phyloP scores from a whole-genome alignment of 2,329 filamentous ascomycete genomes.

The Blastomyces gilchristii region DNA sequence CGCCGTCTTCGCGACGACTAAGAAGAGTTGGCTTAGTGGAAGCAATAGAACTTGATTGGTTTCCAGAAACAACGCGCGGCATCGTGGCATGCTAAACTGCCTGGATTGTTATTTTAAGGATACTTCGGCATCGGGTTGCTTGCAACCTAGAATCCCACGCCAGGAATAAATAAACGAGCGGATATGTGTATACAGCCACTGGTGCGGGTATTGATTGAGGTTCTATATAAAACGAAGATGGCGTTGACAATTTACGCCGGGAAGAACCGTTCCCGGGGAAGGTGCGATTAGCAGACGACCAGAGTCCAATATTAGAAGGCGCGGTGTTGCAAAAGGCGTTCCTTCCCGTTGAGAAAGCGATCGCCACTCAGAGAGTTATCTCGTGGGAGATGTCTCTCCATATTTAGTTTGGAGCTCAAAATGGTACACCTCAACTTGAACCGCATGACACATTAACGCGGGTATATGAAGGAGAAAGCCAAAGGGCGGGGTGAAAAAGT shows the following conservation, averaged over 20 bases:
- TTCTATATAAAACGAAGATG: background rate
- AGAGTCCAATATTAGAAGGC: background rate
- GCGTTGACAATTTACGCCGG: background rate
- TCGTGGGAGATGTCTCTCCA: background rate
- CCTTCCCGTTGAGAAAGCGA: background rate
- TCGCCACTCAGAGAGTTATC: background rate
- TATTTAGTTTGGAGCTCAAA: background rate
- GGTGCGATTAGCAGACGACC: background rate
- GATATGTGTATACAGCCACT: background rate
- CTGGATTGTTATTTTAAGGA: background rate
- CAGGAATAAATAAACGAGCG: background rate
- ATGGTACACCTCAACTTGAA: background rate
- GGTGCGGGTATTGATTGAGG: background rate
- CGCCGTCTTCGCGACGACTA: slow-evolving; percentile 2
- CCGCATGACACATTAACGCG: background rate
- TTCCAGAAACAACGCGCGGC: slow-evolving; percentile 3
- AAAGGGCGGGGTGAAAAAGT: too few relatives aligned
- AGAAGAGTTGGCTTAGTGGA: slow-evolving; percentile 11
- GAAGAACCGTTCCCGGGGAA: background rate
- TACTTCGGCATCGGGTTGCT: slow-evolving; percentile 2
- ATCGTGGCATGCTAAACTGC: slow-evolving; percentile 8
- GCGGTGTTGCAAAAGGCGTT: background rate
- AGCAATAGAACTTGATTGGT: slow-evolving; percentile 10
- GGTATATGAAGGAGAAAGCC: background rate
- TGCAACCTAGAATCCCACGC: background rate